Percentiles rank a stretch among this genome's conserved stretches.
Evolutionary conservation across 371 early-diverging fungal genomes (phyloP).

Genomic region (Funneliformis caledonium): DNA sequence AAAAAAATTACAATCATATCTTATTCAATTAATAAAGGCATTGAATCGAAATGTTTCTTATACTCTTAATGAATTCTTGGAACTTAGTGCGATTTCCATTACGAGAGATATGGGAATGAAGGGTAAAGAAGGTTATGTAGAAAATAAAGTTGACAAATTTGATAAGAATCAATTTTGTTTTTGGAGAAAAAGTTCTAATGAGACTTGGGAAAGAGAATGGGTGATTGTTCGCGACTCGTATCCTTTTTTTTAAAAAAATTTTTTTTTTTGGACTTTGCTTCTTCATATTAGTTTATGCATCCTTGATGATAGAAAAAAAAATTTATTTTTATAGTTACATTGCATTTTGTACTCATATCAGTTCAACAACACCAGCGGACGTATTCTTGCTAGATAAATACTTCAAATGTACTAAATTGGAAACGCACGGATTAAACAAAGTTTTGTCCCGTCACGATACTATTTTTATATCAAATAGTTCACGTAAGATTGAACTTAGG

Average conservation of each 20-base stretch:
- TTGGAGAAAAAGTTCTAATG: constrained; percentile 39
- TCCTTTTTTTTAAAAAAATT: not conserved
- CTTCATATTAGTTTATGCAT: not conserved
- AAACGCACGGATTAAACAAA: constrained; percentile 54
- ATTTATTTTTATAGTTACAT: constrained; percentile 46
- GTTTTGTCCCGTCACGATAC: constrained; percentile 48
- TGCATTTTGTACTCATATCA: constrained; percentile 61
- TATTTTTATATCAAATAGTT: constrained; percentile 59
- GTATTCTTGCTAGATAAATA: constrained; percentile 74
- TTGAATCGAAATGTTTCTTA: constrained; percentile 67
- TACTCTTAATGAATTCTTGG: constrained; percentile 82
- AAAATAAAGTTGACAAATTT: constrained; percentile 57
- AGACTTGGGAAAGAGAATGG: constrained; percentile 74
- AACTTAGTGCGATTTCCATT: constrained; percentile 75
- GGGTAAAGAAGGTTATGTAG: constrained; percentile 81
- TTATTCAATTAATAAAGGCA: constrained; percentile 59
- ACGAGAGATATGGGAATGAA: constrained; percentile 84
- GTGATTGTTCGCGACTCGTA: constrained; percentile 75
- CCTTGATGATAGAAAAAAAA: not conserved
- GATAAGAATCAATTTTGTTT: not conserved
- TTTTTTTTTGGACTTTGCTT: not conserved
- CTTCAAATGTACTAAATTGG: constrained; percentile 57
- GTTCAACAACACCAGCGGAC: constrained; percentile 62
- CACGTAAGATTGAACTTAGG: constrained; percentile 69
- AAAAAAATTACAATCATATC: constrained; percentile 65